A percentile compares a stretch with the other conserved stretches of the same genome.
Conservation (phyloP, 2,329 filamentous ascomycete genomes). For the Paraphoma sp. region DNA sequence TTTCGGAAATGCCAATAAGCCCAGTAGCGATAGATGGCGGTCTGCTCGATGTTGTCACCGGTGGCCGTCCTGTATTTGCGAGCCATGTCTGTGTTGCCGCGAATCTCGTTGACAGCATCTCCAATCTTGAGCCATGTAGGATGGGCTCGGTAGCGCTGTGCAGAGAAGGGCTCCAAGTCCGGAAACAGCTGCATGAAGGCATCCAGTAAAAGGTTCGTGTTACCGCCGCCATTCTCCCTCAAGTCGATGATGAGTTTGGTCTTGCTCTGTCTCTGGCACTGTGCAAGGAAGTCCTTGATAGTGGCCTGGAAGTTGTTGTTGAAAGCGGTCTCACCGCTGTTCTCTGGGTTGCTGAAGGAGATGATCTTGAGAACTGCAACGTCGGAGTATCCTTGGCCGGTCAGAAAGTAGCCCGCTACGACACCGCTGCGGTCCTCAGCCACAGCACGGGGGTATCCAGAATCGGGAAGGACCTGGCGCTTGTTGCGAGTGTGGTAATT, state of each 20-base stretch:
- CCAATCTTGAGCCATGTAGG: slow-evolving; percentile 27
- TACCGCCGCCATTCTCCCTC: slow-evolving; percentile 64
- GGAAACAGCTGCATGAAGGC: slow-evolving; percentile 62
- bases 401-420: slow-evolving; percentile 54
- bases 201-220: slow-evolving; percentile 41
- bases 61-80: slow-evolving; percentile 7
- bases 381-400: slow-evolving; percentile 37
- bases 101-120: slow-evolving; percentile 28
- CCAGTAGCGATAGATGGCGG: slow-evolving; percentile 26
- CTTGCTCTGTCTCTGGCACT: slow-evolving; percentile 55
- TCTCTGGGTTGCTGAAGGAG: slow-evolving; percentile 40
- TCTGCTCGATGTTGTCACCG: slow-evolving; percentile 14
- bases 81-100: slow-evolving; percentile 13
- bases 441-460: slow-evolving; percentile 18
- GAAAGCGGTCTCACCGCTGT: slow-evolving; percentile 13
- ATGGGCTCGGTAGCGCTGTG: slow-evolving; percentile 26
- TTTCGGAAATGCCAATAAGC: slow-evolving; percentile 29
- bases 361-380: slow-evolving; percentile 54
- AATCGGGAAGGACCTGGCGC: slow-evolving; percentile 19
- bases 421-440: slow-evolving; percentile 22
- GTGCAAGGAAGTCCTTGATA: slow-evolving; percentile 51
- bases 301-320: slow-evolving; percentile 39
- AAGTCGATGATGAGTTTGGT: slow-evolving; percentile 69
- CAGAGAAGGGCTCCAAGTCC: slow-evolving; percentile 44
- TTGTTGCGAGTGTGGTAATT: slow-evolving; percentile 25